Conservation (phyloP, 805 yeast genomes). For the Brettanomyces custersianus region DNA sequence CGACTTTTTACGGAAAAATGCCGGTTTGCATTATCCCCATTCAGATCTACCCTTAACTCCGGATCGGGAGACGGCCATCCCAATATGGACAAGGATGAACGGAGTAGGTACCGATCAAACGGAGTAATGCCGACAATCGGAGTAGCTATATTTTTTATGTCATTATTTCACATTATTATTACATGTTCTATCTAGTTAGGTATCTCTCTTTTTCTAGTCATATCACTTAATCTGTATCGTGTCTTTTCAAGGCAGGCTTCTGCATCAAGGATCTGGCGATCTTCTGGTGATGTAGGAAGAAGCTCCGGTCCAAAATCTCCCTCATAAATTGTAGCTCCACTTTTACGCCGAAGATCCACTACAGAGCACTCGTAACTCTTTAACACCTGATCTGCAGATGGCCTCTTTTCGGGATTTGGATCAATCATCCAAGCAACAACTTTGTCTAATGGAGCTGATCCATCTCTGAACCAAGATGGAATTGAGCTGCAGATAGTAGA, state of each 20-base stretch:
- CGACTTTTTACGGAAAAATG: too few relatives aligned
- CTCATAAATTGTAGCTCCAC: slow-evolving; percentile 92
- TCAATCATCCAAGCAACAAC: slow-evolving; percentile 83
- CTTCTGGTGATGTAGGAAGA: slow-evolving; percentile 14
- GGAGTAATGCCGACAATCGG: too few relatives aligned
- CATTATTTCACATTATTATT: too few relatives aligned
- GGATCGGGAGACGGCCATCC: too few relatives aligned
- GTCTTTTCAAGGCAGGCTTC: slow-evolving; percentile 12
- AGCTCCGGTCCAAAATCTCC: slow-evolving; percentile 81
- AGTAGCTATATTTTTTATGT: too few relatives aligned
- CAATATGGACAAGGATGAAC: too few relatives aligned
- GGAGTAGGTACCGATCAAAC: too few relatives aligned
- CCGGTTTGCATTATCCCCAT: too few relatives aligned
- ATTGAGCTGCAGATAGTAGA: slow-evolving; percentile 47
- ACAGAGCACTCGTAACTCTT: slow-evolving; percentile 62
- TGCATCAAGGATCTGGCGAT: slow-evolving; percentile 25
- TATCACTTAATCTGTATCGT: slow-evolving; percentile 4
- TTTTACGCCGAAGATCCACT: slow-evolving; percentile 73
- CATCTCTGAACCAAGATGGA: slow-evolving; percentile 73
- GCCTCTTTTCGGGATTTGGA: slow-evolving; percentile 74
- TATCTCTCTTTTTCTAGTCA: too few relatives aligned
- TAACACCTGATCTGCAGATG: slow-evolving; percentile 69
- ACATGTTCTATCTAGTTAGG: too few relatives aligned
- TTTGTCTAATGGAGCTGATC: slow-evolving; percentile 62
- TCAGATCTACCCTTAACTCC: too few relatives aligned